Evolutionary conservation across 306 rosid species (phyloP).

Genomic region (Gastrolobium bilobum): DNA sequence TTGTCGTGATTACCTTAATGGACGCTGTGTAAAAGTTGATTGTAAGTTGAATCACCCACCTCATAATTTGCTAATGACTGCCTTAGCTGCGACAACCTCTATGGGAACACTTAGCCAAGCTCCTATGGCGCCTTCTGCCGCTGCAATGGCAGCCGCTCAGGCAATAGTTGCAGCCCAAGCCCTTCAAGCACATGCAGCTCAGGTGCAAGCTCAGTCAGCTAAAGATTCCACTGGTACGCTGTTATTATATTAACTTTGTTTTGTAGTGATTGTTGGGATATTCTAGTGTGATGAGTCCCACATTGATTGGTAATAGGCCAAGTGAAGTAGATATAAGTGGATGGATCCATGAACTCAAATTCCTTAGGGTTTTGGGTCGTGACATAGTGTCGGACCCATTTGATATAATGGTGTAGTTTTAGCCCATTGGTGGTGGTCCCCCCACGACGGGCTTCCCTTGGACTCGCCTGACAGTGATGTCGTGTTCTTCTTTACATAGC

Average conservation of each 20-base stretch:
- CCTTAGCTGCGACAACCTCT: constrained; percentile 92
- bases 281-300: too few species aligned
- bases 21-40: constrained; percentile 90
- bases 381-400: too few species aligned
- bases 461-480: too few species aligned
- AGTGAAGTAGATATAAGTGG: too few species aligned
- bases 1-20: constrained; percentile 94
- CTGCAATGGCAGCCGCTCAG: constrained; percentile 99
- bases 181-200: constrained; percentile 99
- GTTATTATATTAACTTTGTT: constrained; percentile 49
- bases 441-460: too few species aligned
- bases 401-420: too few species aligned
- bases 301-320: too few species aligned
- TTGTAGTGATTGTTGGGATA: background rate
- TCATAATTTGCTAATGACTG: constrained; percentile 95
- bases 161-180: constrained; percentile 99
- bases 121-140: constrained; percentile 99
- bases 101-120: constrained; percentile 96
- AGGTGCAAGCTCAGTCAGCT: constrained; percentile 84
- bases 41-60: constrained; percentile 97
- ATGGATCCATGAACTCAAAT: too few species aligned
- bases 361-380: too few species aligned
- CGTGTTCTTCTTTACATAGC: constrained; percentile 8
- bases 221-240: constrained; percentile 86
- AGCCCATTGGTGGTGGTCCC: too few species aligned